Base-by-base conservation (phyloP, 2,329 filamentous ascomycete genomes). In the Fusarium praegraminearum region DNA sequence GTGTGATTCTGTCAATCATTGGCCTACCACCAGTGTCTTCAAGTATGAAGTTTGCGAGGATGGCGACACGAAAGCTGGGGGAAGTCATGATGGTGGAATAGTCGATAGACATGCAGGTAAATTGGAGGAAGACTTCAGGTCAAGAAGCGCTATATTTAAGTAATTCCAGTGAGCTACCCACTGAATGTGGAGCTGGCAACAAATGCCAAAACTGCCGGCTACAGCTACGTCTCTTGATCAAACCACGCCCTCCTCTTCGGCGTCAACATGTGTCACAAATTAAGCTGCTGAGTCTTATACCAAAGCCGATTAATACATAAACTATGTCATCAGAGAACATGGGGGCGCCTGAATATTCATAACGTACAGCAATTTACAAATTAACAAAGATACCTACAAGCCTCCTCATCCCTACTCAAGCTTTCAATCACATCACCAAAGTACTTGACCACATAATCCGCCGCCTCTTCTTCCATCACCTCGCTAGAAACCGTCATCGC, bases 401-500 rank as follows among this genome's bases (percentile, higher is more conserved):
- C 15, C 16, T 36, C 30, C 16, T 57, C 38, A 3, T 20, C 12
- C 16, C n/a, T 41, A 12, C 22, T 40, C 24, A 58, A 41, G 11
- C 10, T 28, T 11, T 24, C 24, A 6, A 58, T 53, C n/a, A 58
- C 47, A 20, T 58, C 38, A 9, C 22, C 20, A 26, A 58, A 53
- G 3, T 58, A 58, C 1, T 9, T 20, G 32, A 58, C 47, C 15
- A 58, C 47, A 24, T 44, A 58, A 38, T 24, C 38, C n/a, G 38
- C 55, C 22, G 32, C 40, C 11, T 44, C 24, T 24, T 58, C n/a
- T 12, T 45, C 47, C 11, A 58, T 15, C 1, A 24, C 47, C 12
- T 53, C 18, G 3, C 38, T 53, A 5, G 55, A 58, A 16, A 53
- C 12, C 4, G 55, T 58, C 55, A 58, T 53, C 1, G 55, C 53